phyloP scores from a whole-genome alignment of 495 filamentous ascomycete genomes.

The Chaetomium cochliodes region DNA sequence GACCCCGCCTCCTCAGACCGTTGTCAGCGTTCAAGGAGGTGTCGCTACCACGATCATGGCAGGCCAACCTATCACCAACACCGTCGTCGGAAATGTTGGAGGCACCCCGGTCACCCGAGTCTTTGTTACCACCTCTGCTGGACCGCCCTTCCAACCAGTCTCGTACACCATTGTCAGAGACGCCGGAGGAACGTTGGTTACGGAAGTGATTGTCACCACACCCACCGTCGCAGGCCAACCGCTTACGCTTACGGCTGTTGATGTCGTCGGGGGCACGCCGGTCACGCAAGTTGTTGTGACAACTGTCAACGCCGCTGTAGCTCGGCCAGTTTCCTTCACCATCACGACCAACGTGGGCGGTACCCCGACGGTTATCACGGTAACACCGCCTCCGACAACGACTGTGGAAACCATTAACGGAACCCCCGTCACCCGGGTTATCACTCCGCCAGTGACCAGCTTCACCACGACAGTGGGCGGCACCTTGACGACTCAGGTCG shows the following conservation, averaged over 20 bases:
- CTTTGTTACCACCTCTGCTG: slow-evolving; percentile 21
- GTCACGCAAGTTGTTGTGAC: slow-evolving; percentile 28
- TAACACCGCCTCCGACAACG: slow-evolving; percentile 28
- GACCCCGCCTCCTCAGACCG: slow-evolving; percentile 27
- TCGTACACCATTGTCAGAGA: slow-evolving; percentile 24
- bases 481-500: slow-evolving; percentile 27
- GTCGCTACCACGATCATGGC: slow-evolving; percentile 19
- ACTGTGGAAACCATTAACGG: slow-evolving; percentile 35
- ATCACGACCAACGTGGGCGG: slow-evolving; percentile 30
- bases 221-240: slow-evolving; percentile 21
- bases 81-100: slow-evolving; percentile 21
- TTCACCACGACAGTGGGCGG: slow-evolving; percentile 33
- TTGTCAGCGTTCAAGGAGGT: slow-evolving; percentile 22
- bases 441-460: slow-evolving; percentile 31
- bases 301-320: slow-evolving; percentile 20
- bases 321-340: slow-evolving; percentile 29
- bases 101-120: slow-evolving; percentile 25
- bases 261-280: slow-evolving; percentile 25
- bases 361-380: slow-evolving; percentile 30
- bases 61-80: slow-evolving; percentile 25
- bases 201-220: slow-evolving; percentile 22
- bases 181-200: slow-evolving; percentile 25
- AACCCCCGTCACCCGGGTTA: slow-evolving; percentile 28
- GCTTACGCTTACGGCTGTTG: slow-evolving; percentile 24
- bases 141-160: slow-evolving; percentile 22